Base-by-base conservation (phyloP, 148 eudicot species). In the Beta vulgaris region DNA sequence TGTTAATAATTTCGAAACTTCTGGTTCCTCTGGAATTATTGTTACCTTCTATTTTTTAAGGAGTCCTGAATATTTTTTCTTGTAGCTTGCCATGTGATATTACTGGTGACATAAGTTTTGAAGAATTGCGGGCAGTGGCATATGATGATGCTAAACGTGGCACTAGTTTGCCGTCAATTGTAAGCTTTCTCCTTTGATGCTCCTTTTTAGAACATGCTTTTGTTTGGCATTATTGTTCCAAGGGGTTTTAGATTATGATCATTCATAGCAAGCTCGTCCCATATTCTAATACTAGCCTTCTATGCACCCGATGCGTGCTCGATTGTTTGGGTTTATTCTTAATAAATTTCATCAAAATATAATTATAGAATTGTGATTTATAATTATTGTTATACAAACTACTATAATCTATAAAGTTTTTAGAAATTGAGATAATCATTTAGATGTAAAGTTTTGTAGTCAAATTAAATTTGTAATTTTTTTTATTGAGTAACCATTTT, bases 71-170 rank as follows among this genome's bases (percentile, higher is more conserved):
- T n/a, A n/a, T n/a, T 43, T 66, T 37, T n/a, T 55, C 79, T 72
- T 80, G 74, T 90, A 95, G 99, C 81, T 88, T 90, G 80, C 88
- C 92, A 61, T 95, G 99, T 81, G 97, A 95, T 83, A 87, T 95
- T 71, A 71, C 77, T 80, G 94, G 97, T 37, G 99, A 95, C 83
- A 54, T 89, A 65, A 92, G 99, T 85, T 87, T 59, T 55, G 99
- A 95, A 79, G 99, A 95, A 77, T 79, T 95, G 82, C 85, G 91
- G 69, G 97, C 94, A 76, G 80, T 78, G 55, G 99, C 97, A n/a
- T 95, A 95, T 79, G 88, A 83, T 83, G 97, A 92, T 51, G 93
- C 91, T 37, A 92, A 84, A 79, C 85, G 82, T 54, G 99, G 99
- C 57, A 69, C 84, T 76, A 77, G 76, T 82, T 74, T 95, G 80